Evolutionary conservation across 495 filamentous ascomycete genomes (phyloP).

Genomic region (Penicillium macrosclerotiorum): DNA sequence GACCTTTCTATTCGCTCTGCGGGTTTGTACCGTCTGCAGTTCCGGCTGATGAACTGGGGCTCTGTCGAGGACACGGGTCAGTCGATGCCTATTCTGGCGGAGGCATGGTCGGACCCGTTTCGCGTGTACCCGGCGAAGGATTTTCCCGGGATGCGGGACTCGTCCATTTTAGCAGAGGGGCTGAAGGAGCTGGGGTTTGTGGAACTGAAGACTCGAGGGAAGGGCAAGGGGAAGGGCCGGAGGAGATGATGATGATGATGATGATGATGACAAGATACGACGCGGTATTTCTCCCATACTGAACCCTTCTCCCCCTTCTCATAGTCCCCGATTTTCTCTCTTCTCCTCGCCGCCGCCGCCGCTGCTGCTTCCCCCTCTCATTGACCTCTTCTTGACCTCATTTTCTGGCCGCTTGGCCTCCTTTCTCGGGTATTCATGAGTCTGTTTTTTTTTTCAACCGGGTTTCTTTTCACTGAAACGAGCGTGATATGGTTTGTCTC

Average conservation of each 20-base stretch:
- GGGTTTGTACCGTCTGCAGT: slow-evolving; percentile 77
- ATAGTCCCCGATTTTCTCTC: no score
- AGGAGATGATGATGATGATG: slow-evolving; percentile 22
- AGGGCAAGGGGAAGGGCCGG: slow-evolving; percentile 43
- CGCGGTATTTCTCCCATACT: no score
- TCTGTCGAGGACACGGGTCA: slow-evolving; percentile 51
- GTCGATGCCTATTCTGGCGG: slow-evolving; percentile 60
- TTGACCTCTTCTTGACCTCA: no score
- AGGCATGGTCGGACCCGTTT: slow-evolving; percentile 74
- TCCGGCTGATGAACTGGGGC: slow-evolving; percentile 75
- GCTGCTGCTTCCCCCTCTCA: no score
- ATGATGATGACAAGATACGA: no score
- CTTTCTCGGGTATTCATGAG: no score
- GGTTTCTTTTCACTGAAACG: no score
- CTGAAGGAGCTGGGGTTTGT: slow-evolving; percentile 47
- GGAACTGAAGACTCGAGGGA: slow-evolving; percentile 46
- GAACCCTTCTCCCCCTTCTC: no score
- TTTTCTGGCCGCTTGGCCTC: no score
- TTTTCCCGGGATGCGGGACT: slow-evolving; percentile 85
- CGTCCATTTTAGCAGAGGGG: slow-evolving; percentile 36
- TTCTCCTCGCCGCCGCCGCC: no score
- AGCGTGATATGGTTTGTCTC: no score
- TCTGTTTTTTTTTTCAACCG: no score
- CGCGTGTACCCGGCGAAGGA: slow-evolving; percentile 94
- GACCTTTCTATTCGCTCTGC: slow-evolving; percentile 90